A percentile compares a stretch with the other conserved stretches of the same genome.
phyloP scores from a whole-genome alignment of 352 stramenopile genomes.

The Sclerospora graminicola region DNA sequence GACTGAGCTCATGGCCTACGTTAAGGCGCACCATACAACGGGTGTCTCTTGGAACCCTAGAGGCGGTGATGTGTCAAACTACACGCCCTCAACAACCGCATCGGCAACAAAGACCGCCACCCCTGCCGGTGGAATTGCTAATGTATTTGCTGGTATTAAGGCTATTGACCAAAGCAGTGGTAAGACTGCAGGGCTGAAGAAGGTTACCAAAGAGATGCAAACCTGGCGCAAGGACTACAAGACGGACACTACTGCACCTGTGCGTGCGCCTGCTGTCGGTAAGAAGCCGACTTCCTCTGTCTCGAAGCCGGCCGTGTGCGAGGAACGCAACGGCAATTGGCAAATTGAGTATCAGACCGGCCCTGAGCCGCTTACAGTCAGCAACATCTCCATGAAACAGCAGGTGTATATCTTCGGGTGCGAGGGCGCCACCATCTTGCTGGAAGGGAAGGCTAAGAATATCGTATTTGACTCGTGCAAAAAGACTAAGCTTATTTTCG shows the following conservation, averaged over 20 bases:
- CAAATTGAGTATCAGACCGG: conserved; percentile 93
- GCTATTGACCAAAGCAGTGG: conserved; percentile 85
- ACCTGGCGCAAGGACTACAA: conserved; percentile 94
- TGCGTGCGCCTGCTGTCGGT: conserved; percentile 8
- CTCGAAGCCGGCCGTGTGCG: conserved; percentile 43
- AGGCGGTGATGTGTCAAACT: conserved; percentile 41
- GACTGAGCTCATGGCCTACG: conserved; percentile 87
- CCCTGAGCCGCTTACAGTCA: conserved; percentile 73
- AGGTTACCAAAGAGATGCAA: conserved; percentile 95
- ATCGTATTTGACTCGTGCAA: conserved; percentile 94
- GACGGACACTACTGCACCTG: conserved; percentile 31
- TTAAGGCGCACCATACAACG: conserved; percentile 92
- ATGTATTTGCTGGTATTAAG: conserved; percentile 85
- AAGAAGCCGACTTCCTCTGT: conserved; percentile 30
- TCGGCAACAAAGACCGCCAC: conserved; percentile 19
- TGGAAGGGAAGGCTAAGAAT: conserved; percentile 97
- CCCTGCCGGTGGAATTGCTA: conserved; percentile 47
- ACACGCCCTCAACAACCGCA: conserved; percentile 22
- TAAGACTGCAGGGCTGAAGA: conserved; percentile 90
- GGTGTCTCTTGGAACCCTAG: conserved; percentile 92
- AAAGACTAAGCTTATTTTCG: conserved; percentile 94
- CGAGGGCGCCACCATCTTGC: conserved; percentile 88
- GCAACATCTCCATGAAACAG: conserved; percentile 90
- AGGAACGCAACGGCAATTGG: conserved; percentile 94
- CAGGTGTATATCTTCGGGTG: conserved; percentile 96